These are phyloP conservation scores for Asterophora lycoperdoides DNA, from an alignment of 768 basidiomycete genomes.

Conservation along the genomic window DNA sequence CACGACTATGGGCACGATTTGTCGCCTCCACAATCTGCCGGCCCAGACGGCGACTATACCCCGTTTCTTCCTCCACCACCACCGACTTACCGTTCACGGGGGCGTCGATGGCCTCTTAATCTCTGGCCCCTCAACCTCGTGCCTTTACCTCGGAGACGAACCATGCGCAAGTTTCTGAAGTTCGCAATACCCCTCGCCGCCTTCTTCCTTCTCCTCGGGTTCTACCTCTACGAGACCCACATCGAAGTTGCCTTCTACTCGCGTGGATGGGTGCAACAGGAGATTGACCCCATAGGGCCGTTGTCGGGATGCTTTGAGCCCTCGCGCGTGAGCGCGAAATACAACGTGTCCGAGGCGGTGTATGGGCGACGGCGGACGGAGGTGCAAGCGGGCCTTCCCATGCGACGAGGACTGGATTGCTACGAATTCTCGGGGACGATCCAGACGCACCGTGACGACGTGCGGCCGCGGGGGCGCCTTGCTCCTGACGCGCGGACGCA, in stretches of 20 bases:
- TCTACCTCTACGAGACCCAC: slow-evolving; percentile 75
- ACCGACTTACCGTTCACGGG: slow-evolving; percentile 25
- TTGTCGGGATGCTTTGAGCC: slow-evolving; percentile 75
- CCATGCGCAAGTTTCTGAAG: slow-evolving; percentile 38
- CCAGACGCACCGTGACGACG: slow-evolving; percentile 25
- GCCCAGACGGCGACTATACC: slow-evolving; percentile 15
- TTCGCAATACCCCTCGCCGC: slow-evolving; percentile 35
- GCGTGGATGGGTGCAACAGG: slow-evolving; percentile 66
- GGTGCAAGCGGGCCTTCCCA: slow-evolving; percentile 74
- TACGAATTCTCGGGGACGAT: slow-evolving; percentile 91
- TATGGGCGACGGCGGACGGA: slow-evolving; percentile 63
- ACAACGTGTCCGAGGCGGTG: slow-evolving; percentile 63
- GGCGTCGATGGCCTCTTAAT: slow-evolving; percentile 14
- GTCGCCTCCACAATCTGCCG: slow-evolving; percentile 21
- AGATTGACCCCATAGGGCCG: slow-evolving; percentile 62
- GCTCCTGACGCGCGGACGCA: slow-evolving; percentile 48
- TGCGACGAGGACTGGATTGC: slow-evolving; percentile 83
- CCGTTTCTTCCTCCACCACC: slow-evolving; percentile 20
- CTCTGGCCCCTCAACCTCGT: slow-evolving; percentile 11
- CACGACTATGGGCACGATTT: slow-evolving; percentile 11
- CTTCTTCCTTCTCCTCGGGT: slow-evolving; percentile 40
- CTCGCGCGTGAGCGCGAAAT: slow-evolving; percentile 52
- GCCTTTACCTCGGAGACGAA: slow-evolving; percentile 31
- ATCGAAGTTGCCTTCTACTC: slow-evolving; percentile 80
- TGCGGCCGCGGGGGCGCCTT: slow-evolving; percentile 16